phyloP scores from a whole-genome alignment of 2,329 filamentous ascomycete genomes.

The Macroventuria anomochaeta region DNA sequence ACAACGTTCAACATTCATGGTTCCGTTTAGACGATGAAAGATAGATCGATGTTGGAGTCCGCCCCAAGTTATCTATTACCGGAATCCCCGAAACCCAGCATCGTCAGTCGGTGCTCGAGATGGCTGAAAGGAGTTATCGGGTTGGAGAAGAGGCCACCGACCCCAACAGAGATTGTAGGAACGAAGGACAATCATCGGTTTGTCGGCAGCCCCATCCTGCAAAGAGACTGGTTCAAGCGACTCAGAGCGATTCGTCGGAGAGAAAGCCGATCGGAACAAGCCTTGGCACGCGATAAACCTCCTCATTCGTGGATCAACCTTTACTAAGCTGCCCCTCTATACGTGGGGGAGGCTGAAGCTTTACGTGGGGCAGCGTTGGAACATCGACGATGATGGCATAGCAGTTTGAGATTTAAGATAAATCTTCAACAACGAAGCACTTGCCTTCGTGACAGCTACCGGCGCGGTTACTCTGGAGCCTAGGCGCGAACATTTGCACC shows the following conservation, averaged over 20 bases:
- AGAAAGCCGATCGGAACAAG: conserved; percentile 14
- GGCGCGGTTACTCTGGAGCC: not conserved
- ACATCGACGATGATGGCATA: conserved; percentile 13
- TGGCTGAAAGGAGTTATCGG: too few species aligned
- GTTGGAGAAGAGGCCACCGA: too few species aligned
- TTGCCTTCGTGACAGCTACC: not conserved
- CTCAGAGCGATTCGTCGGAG: not conserved
- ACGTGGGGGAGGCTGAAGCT: conserved; percentile 18
- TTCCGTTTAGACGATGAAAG: too few species aligned
- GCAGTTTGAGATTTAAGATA: conserved; percentile 2
- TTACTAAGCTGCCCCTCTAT: conserved; percentile 11
- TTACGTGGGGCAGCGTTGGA: conserved; percentile 12
- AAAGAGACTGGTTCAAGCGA: conserved; percentile 14
- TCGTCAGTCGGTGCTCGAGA: too few species aligned
- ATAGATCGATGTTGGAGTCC: too few species aligned
- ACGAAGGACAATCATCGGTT: conserved; percentile 2
- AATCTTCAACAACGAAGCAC: not conserved
- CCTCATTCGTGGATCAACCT: conserved; percentile 10
- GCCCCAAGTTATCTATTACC: not conserved
- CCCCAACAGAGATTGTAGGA: not conserved
- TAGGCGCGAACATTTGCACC: not conserved
- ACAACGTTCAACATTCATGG: too few species aligned
- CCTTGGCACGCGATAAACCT: not conserved
- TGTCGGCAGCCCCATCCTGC: conserved; percentile 14
- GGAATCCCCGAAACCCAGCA: too few species aligned